Evolutionary conservation across 257 asterid genomes (phyloP).

Genomic region (Prunella vulgaris): DNA sequence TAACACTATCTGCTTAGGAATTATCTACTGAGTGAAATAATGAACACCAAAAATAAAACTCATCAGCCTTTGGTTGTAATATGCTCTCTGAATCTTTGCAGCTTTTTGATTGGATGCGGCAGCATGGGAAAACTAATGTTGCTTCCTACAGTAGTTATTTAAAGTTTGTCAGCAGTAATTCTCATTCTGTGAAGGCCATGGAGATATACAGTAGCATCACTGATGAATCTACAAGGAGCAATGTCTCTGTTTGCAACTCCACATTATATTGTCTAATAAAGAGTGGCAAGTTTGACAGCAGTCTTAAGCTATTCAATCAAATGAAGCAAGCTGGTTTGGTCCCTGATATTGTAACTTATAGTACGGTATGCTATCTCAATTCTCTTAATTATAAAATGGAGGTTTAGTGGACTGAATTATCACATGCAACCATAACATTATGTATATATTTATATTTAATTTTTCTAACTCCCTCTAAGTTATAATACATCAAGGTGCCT

Average conservation of each 20-base stretch:
- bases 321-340: conserved; percentile 82
- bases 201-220: conserved; percentile 68
- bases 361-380: conserved; percentile 61
- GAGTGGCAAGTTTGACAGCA: conserved; percentile 65
- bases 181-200: conserved; percentile 53
- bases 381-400: conserved; percentile 10
- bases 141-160: conserved; percentile 91
- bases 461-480: not conserved
- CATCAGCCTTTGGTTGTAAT: conserved; percentile 8
- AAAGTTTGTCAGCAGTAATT: conserved; percentile 67
- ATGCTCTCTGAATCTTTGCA: conserved; percentile 36
- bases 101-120: conserved; percentile 95
- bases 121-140: conserved; percentile 64
- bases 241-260: conserved; percentile 87
- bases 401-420: conserved; percentile 9
- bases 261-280: conserved; percentile 65
- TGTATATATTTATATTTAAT: too few species aligned
- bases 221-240: conserved; percentile 50
- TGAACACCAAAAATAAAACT: not conserved
- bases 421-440: conserved; percentile 12
- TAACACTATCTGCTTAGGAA: not conserved
- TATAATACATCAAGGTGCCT: not conserved
- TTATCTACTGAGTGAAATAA: not conserved
- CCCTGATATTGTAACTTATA: conserved; percentile 89
- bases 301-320: conserved; percentile 74